Conservation (phyloP, 2,329 filamentous ascomycete genomes). For the Dactylellina cionopaga region DNA sequence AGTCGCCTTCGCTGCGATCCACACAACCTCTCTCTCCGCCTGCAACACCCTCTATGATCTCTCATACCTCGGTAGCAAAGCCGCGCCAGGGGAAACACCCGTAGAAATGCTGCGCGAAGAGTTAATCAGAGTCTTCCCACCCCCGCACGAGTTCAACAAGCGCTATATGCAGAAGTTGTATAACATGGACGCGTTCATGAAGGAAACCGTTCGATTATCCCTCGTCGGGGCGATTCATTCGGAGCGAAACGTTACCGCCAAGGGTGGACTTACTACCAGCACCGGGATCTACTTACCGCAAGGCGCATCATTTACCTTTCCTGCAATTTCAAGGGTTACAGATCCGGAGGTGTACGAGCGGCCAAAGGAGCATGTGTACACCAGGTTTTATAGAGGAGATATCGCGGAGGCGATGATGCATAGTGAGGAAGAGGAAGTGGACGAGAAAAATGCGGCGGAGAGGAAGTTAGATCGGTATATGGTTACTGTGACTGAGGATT, state of each 20-base stretch:
- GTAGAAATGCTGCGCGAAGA: conserved; percentile 48
- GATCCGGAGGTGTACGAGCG: conserved; percentile 41
- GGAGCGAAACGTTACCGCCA: conserved; percentile 35
- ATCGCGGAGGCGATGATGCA: neutral
- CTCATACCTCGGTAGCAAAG: conserved; percentile 22
- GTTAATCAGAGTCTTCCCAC: conserved; percentile 41
- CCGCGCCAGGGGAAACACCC: conserved; percentile 14
- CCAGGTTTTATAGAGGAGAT: conserved; percentile 42
- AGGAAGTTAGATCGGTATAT: conserved; percentile 47
- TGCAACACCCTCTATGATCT: conserved; percentile 47
- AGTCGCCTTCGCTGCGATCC: conserved; percentile 49
- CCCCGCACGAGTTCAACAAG: conserved; percentile 48
- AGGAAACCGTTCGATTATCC: conserved; percentile 31
- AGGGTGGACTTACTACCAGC: conserved; percentile 22
- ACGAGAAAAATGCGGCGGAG: conserved; percentile 24
- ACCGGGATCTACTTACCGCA: conserved; percentile 19
- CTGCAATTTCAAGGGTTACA: neutral
- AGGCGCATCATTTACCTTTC: conserved; percentile 33
- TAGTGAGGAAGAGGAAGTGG: conserved; percentile 27
- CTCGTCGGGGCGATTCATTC: conserved; percentile 34
- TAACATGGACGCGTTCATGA: conserved; percentile 49
- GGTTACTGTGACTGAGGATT: conserved; percentile 51
- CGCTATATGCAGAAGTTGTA: conserved; percentile 45
- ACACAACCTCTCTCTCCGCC: conserved; percentile 48
- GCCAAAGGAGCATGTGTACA: conserved; percentile 30